Evolutionary conservation across 1,284 basidiomycete genomes (phyloP), one percentile per base, ranked within the genome.

Genomic region (Moniliophthora roreri): DNA sequence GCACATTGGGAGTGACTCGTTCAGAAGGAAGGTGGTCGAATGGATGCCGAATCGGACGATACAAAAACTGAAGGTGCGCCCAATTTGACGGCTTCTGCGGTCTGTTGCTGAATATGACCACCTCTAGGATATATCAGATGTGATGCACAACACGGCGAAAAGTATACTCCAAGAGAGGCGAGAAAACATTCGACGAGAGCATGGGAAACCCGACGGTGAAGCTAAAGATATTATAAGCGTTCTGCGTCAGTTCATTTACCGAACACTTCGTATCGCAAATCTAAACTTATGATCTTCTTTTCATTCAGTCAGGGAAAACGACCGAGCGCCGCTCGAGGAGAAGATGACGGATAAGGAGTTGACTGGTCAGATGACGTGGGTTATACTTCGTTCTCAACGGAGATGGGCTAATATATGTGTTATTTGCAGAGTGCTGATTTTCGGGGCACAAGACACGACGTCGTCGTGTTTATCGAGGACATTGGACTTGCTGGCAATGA

Each of bases 181-280:
- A 48, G 61, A 55, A n/a, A 60, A 63, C 46, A 40, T 71, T 23
- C 44, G 35, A 20, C 51, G 59, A 41, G 61, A 66, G 39, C 13
- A 53, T 35, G 45, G 28, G n/a, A 57, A 58, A 8, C 52, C 58
- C 1, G 63, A 63, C 24, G 60, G 62, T 35, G 53, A 60, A n/a
- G 58, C 60, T 1, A 77, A 74, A 60, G 79, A 82, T 62, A 74
- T 82, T 28, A 78, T 80, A 55, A 78, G 72, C 52, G 67, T 78
- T 48, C 66, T 82, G 57, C 57, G 80, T 81, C 51, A 64, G 78
- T 69, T 26, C 24, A 6, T 32, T 21, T 6, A 47, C 42, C 45
- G 2, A 44, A 36, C 47, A 24, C 15, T n/a, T 2, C 26, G 15
- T 26, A 13, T n/a, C 34, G 38, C 51, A n/a, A n/a, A 24, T 35